These are phyloP conservation scores for Neofusicoccum umdonicola DNA, from an alignment of 2,329 filamentous ascomycete species.

Conservation along the genomic window DNA sequence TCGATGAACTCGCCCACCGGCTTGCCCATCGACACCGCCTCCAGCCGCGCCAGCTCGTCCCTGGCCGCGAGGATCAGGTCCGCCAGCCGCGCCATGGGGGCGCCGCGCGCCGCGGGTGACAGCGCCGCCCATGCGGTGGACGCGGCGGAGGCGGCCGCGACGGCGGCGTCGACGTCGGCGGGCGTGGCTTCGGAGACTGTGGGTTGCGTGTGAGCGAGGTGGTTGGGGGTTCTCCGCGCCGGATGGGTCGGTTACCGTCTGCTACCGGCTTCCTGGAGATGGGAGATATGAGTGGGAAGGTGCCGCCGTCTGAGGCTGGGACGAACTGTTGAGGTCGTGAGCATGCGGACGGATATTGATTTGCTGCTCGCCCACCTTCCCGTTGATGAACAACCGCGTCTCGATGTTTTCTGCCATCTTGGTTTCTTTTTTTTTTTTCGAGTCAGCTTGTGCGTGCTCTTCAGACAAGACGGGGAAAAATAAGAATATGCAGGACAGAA, in stretches of 20 bases:
- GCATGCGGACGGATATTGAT: neutral
- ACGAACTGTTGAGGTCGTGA: conserved; percentile 22
- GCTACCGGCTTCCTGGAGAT: conserved; percentile 28
- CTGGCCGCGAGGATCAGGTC: conserved; percentile 22
- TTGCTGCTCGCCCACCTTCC: neutral
- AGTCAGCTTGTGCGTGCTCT: too few relatives aligned
- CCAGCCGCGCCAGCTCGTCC: conserved; percentile 18
- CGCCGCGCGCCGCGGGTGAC: conserved; percentile 36
- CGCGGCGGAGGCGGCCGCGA: conserved; percentile 26
- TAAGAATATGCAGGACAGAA: too few relatives aligned
- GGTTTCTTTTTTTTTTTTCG: too few relatives aligned
- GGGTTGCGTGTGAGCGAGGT: neutral
- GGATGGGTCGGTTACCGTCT: conserved; percentile 20
- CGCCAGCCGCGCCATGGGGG: conserved; percentile 46
- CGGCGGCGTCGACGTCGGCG: conserved; percentile 27
- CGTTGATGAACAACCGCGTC: conserved; percentile 14
- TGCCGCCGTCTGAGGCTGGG: conserved; percentile 26
- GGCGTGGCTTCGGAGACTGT: conserved; percentile 21
- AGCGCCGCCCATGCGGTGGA: conserved; percentile 34
- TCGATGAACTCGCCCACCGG: conserved; percentile 37
- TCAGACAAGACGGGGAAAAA: too few relatives aligned
- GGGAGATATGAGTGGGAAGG: conserved; percentile 30
- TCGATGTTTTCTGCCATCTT: conserved; percentile 4
- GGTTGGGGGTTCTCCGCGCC: too few relatives aligned
- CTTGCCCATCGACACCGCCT: conserved; percentile 16